Conservation (phyloP, 495 filamentous ascomycete genomes). For the Penicillium dipodomyicola region DNA sequence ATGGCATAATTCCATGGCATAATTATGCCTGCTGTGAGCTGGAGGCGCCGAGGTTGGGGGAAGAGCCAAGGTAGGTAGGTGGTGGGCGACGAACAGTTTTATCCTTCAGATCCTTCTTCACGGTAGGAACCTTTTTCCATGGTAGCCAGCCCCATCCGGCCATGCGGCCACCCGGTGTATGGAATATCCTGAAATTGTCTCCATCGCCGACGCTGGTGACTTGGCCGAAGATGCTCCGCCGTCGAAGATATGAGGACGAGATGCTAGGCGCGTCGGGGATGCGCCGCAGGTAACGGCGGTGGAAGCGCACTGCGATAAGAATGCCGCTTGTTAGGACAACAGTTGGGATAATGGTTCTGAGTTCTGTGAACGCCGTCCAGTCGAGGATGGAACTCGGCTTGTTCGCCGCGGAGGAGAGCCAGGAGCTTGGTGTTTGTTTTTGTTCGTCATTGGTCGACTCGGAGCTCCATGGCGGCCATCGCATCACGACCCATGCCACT, state of each 20-base stretch:
- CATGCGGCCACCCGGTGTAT: slow-evolving; percentile 84
- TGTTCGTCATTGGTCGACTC: slow-evolving; percentile 36
- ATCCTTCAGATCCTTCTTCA: slow-evolving; percentile 64
- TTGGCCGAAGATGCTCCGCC: slow-evolving; percentile 70
- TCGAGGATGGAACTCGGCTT: slow-evolving; percentile 33
- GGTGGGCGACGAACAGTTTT: slow-evolving; percentile 62
- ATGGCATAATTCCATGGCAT: too few species aligned
- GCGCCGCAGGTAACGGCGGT: slow-evolving; percentile 67
- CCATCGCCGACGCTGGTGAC: slow-evolving; percentile 96
- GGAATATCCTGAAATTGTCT: slow-evolving; percentile 89
- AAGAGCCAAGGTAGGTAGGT: not conserved
- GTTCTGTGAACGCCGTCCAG: slow-evolving; percentile 67
- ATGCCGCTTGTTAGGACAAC: slow-evolving; percentile 66
- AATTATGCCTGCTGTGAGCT: not conserved
- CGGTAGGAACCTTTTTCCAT: slow-evolving; percentile 66
- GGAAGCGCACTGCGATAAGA: slow-evolving; percentile 55
- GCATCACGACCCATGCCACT: slow-evolving; percentile 45
- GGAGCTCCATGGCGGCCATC: slow-evolving; percentile 53
- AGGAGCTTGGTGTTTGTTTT: slow-evolving; percentile 16
- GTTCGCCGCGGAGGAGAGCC: slow-evolving; percentile 19
- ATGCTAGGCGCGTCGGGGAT: slow-evolving; percentile 74
- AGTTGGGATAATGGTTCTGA: slow-evolving; percentile 63
- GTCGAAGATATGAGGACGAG: slow-evolving; percentile 62
- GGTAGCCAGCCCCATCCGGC: slow-evolving; percentile 90
- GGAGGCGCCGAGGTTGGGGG: not conserved